Evolutionary conservation across 2,329 filamentous ascomycete genomes (phyloP), one percentile per base, ranked within the genome.

Genomic region (Phialocephala subalpina): DNA sequence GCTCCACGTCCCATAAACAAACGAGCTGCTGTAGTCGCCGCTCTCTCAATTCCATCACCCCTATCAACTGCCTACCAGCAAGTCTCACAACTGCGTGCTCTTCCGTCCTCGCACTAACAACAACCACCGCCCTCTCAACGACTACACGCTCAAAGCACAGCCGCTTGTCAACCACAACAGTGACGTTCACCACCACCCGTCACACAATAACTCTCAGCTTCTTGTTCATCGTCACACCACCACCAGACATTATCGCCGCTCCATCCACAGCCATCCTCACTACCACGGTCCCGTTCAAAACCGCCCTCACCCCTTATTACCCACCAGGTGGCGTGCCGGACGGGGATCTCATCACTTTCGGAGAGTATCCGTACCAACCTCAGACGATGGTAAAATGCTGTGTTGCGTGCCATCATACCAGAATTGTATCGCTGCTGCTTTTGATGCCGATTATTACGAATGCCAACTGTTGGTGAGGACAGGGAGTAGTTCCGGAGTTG

Each of bases 131-230:
- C n/a, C 29, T 22, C 55, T 38, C 35, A 3, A 58, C 55, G 22
- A 25, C 33, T 25, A 58, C 55, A 18, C 25, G 40, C 7, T 58
- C 55, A 20, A 25, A 38, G 18, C 55, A 58, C 22, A 58, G 33
- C 38, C 40, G 55, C 35, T 29, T 58, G 8, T 38, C 55, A 14
- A 58, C 55, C 29, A 58, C 55, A 38, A 58, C 55, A 4, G 33
- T 58, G 16, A 58, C 55, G 20, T 20, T 58, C n/a, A 58, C 55
- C 16, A 58, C 55, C 29, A 58, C 55, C 20, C 55, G 55, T 6
- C 55, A 58, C 55, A 58, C 55, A 20, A 22, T 38, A 25, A 58
- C 55, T 7, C 7, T 18, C 20, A 58, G 12, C 11, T 58, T 22
- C 33, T 33, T 33, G 5, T 58, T 58, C 4, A 40, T 18, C 3